phyloP scores from a whole-genome alignment of 441 rosid species.

The Euphorbia neoarborescens region DNA sequence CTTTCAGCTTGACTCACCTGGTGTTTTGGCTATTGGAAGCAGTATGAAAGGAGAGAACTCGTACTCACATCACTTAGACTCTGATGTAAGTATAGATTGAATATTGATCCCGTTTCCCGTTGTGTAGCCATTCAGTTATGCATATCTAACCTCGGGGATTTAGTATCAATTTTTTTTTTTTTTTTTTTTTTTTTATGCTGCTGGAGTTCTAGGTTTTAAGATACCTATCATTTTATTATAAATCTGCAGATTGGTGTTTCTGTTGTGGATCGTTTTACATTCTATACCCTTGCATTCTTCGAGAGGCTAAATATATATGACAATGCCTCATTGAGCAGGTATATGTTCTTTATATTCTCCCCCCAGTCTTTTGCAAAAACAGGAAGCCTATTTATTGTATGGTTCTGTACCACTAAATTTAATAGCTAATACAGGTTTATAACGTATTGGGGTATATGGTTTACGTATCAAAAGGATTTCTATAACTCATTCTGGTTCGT shows the following conservation, averaged over 20 bases:
- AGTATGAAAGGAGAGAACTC: conserved; percentile 97
- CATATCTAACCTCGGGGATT: conserved; percentile 1
- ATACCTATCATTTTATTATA: background rate
- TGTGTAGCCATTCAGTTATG: background rate
- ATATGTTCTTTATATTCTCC: conserved; percentile 10
- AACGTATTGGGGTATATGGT: background rate
- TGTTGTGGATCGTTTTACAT: conserved; percentile 92
- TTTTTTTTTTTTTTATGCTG: background rate
- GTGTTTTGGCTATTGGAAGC: conserved; percentile 91
- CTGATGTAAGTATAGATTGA: conserved; percentile 57
- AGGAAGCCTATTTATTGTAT: background rate
- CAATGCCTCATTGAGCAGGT: conserved; percentile 91
- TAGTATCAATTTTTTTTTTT: background rate
- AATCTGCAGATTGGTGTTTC: conserved; percentile 77
- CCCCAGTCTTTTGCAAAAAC: background rate
- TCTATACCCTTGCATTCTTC: conserved; percentile 87
- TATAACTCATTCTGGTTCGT: background rate
- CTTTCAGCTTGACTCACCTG: conserved; percentile 84
- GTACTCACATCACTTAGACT: conserved; percentile 90
- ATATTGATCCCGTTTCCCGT: conserved; percentile 6
- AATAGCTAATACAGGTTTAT: background rate
- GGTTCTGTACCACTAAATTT: conserved; percentile 4
- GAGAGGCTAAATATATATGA: conserved; percentile 81
- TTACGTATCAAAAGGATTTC: background rate
- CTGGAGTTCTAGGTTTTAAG: conserved; percentile 13